A percentile compares a stretch with the other conserved stretches of the same genome.
Evolutionary conservation across 2,329 filamentous ascomycete genomes (phyloP).

Genomic region (Fusarium pseudoanthophilum): DNA sequence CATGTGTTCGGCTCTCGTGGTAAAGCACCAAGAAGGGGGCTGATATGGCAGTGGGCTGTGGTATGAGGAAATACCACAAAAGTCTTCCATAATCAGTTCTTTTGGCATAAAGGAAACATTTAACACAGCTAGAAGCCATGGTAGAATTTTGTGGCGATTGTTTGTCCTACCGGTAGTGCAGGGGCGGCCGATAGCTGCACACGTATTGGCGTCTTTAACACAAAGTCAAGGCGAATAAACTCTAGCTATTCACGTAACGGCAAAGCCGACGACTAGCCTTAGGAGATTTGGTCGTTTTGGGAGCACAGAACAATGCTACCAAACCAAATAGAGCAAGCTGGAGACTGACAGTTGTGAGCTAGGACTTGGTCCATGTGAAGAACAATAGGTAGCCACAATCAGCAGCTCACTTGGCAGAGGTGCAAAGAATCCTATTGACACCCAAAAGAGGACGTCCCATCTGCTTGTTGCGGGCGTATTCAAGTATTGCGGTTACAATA

Average conservation of each 20-base stretch:
- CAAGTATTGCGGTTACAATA: slow-evolving; percentile 5
- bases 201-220: not conserved
- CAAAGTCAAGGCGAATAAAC: slow-evolving; percentile 6
- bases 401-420: slow-evolving; percentile 1
- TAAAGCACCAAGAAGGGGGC: not conserved
- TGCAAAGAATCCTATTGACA: slow-evolving; percentile 20
- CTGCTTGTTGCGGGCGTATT: slow-evolving; percentile 15
- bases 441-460: slow-evolving; percentile 10
- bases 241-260: slow-evolving; percentile 17
- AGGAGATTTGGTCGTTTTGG: not conserved
- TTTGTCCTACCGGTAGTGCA: not conserved
- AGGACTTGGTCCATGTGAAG: slow-evolving; percentile 3
- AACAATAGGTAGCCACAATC: slow-evolving; percentile 33
- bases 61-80: not conserved
- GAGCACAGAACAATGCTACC: slow-evolving; percentile 2
- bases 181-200: slow-evolving; percentile 2
- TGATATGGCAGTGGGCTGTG: not conserved
- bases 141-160: not conserved
- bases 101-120: not conserved
- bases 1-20: not conserved
- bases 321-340: slow-evolving; percentile 3
- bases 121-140: not conserved
- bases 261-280: slow-evolving; percentile 9
- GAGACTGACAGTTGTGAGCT: not conserved
- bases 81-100: not conserved